These are phyloP conservation scores for Aspergillus steynii DNA, from an alignment of 495 filamentous ascomycete genomes.

Conservation along the genomic window DNA sequence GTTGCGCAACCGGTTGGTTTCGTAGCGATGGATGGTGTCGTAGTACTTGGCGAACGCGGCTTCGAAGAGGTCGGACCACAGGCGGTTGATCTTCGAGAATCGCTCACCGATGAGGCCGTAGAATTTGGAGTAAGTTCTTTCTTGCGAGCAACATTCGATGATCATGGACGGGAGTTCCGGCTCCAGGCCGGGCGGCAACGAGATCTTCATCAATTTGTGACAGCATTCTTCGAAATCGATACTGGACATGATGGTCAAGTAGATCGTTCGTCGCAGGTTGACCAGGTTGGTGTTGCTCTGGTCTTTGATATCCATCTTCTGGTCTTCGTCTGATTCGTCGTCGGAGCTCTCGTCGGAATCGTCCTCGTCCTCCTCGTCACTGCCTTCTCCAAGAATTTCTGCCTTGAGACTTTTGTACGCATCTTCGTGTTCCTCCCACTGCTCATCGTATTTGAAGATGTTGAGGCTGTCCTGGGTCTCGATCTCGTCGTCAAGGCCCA, in stretches of 20 bases:
- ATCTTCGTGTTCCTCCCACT: conserved; percentile 89
- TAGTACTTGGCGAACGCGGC: conserved; percentile 88
- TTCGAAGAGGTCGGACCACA: conserved; percentile 93
- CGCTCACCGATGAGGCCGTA: conserved; percentile 92
- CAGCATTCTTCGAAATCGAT: conserved; percentile 93
- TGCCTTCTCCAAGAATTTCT: conserved; percentile 91
- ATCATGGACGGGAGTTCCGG: conserved; percentile 93
- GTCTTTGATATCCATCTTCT: conserved; percentile 90
- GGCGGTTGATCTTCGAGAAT: conserved; percentile 90
- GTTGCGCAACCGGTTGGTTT: conserved; percentile 91
- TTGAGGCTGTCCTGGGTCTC: conserved; percentile 84
- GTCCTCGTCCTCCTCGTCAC: conserved; percentile 72
- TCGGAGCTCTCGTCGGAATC: conserved; percentile 73
- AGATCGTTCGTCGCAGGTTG: conserved; percentile 90
- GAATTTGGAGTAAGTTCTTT: conserved; percentile 95
- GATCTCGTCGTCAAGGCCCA: conserved; percentile 76
- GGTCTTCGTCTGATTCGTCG: conserved; percentile 76
- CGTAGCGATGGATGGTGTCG: conserved; percentile 94
- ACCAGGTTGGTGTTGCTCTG: conserved; percentile 94
- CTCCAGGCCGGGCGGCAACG: conserved; percentile 84
- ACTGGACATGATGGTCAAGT: conserved; percentile 94
- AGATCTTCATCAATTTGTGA: conserved; percentile 93
- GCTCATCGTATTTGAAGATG: conserved; percentile 89
- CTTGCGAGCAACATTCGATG: conserved; percentile 92
- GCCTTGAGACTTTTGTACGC: conserved; percentile 86